These are phyloP conservation scores for Rhizomucor miehei DNA, from an alignment of 371 early-diverging fungal genomes.

Conservation along the genomic window DNA sequence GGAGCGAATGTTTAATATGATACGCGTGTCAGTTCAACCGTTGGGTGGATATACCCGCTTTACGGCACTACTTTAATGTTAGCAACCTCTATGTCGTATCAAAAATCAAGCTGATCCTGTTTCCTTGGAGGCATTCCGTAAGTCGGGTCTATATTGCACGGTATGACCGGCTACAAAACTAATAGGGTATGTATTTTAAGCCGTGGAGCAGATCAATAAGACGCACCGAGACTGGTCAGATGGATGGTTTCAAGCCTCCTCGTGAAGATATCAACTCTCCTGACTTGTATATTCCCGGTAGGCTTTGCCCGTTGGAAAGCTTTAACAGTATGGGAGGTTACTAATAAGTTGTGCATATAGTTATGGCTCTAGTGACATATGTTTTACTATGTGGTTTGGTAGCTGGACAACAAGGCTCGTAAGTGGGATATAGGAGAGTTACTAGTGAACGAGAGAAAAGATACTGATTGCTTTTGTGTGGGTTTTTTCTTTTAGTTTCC, in stretches of 20 bases:
- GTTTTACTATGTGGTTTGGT: conserved; percentile 83
- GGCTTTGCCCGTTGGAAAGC: not conserved
- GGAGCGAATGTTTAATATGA: not conserved
- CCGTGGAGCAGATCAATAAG: conserved; percentile 78
- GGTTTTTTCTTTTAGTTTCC: conserved; percentile 55
- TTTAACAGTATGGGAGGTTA: not conserved
- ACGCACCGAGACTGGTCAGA: conserved; percentile 83
- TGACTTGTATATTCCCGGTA: conserved; percentile 96
- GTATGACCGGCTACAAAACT: too few relatives aligned
- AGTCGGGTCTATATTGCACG: conserved; percentile 23
- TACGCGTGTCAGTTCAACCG: conserved; percentile 62
- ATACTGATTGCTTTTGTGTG: not conserved
- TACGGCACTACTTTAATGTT: conserved; percentile 97
- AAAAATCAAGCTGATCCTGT: conserved; percentile 87
- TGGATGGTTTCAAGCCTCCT: conserved; percentile 84
- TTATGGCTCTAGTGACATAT: conserved; percentile 95
- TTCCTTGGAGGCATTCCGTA: conserved; percentile 92
- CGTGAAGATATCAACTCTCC: conserved; percentile 93
- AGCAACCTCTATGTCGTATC: conserved; percentile 90
- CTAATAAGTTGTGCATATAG: conserved; percentile 16
- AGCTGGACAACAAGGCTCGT: conserved; percentile 62
- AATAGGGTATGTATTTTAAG: conserved; percentile 23
- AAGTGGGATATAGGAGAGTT: conserved; percentile 17
- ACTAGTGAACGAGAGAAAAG: not conserved
- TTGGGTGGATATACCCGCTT: conserved; percentile 80